phyloP scores from a whole-genome alignment of 176 grass and related monocot species.

The Cenchrus purpureus region DNA sequence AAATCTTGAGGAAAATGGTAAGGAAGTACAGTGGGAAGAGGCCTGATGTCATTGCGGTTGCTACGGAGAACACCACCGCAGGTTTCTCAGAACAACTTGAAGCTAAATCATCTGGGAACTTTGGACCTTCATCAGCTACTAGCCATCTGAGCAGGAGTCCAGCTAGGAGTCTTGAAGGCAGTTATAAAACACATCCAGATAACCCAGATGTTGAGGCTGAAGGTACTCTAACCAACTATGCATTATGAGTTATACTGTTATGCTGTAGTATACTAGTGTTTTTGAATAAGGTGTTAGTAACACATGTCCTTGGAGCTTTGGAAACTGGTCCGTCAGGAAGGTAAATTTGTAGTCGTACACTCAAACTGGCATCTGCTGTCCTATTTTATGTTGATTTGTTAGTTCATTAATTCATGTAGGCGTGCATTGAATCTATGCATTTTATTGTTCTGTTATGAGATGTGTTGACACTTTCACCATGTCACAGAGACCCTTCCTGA shows the following conservation, averaged over 20 bases:
- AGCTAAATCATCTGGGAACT: conserved; percentile 66
- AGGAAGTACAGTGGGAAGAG: conserved; percentile 95
- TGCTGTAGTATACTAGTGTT: background rate
- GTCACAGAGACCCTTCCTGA: conserved; percentile 47
- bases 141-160: conserved; percentile 49
- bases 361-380: background rate
- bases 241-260: conserved; percentile 3
- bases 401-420: conserved; percentile 5
- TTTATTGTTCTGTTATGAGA: background rate
- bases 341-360: background rate
- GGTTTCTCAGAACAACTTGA: conserved; percentile 56
- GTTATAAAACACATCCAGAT: conserved; percentile 44
- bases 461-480: conserved; percentile 21
- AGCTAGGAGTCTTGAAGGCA: conserved; percentile 45
- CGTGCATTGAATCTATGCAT: background rate
- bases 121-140: conserved; percentile 41
- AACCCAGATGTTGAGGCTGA: conserved; percentile 47
- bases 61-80: conserved; percentile 62
- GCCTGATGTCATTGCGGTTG: conserved; percentile 83
- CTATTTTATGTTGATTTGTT: conserved; percentile 20
- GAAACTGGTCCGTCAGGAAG: too few species aligned
- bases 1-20: conserved; percentile 94
- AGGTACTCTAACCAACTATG: conserved; percentile 56
- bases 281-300: conserved; percentile 23
- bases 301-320: conserved; percentile 10